Evolutionary conservation across 228 moss, liverwort and hornwort genomes (phyloP).

Genomic region (Sphagnum magellanicum): DNA sequence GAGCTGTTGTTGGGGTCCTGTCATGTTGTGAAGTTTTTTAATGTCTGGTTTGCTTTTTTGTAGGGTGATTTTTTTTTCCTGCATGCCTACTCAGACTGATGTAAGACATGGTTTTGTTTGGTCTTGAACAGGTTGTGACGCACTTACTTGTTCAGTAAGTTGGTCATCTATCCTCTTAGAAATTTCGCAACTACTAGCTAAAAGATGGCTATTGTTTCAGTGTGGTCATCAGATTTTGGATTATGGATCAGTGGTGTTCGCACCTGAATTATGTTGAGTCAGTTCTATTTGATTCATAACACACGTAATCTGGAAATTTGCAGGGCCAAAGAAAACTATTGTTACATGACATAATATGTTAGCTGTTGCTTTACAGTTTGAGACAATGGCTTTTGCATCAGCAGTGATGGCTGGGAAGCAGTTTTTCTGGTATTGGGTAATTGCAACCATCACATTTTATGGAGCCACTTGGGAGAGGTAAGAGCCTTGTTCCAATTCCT

Average conservation of each 20-base stretch:
- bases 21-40: neutral
- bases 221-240: no score
- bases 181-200: neutral
- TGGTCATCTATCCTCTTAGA: neutral
- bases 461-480: slow-evolving; percentile 98
- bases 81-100: no score
- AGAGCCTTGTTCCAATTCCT: no score
- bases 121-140: slow-evolving; percentile 82
- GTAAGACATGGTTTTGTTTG: slow-evolving; percentile 2
- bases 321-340: no score
- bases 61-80: no score
- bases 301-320: no score
- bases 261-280: neutral
- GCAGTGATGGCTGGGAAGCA: slow-evolving; percentile 68
- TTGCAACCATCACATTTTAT: slow-evolving; percentile 75
- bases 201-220: no score
- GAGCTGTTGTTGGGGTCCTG: no score
- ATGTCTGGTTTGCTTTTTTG: no score
- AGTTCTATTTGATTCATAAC: neutral
- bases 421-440: slow-evolving; percentile 74
- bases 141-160: slow-evolving; percentile 92
- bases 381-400: slow-evolving; percentile 82
- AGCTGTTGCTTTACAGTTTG: slow-evolving; percentile 50
- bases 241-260: neutral
- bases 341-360: neutral